These are phyloP conservation scores for Lactarius trivialis DNA, from an alignment of 768 basidiomycete genomes.

Conservation along the genomic window DNA sequence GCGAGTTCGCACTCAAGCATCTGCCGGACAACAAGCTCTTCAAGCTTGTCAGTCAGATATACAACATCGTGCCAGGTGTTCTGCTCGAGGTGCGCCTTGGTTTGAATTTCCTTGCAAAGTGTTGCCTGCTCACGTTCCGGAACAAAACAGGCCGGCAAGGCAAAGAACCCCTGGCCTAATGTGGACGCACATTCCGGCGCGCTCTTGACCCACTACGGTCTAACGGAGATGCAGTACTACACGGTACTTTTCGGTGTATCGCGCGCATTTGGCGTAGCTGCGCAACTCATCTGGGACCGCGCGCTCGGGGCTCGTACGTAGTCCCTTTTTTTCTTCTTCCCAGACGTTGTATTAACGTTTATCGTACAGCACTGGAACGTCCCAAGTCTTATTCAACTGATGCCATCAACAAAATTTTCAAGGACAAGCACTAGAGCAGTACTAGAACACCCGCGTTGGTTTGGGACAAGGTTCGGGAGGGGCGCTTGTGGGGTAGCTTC, in stretches of 20 bases:
- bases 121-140: neutral
- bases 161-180: conserved; percentile 94
- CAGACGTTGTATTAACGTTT: conserved; percentile 2
- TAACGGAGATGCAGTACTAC: conserved; percentile 92
- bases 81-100: conserved; percentile 61
- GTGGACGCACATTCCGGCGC: conserved; percentile 96
- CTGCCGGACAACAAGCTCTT: conserved; percentile 84
- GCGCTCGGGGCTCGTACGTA: conserved; percentile 83
- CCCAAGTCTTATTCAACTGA: conserved; percentile 87
- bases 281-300: conserved; percentile 90
- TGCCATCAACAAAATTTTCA: conserved; percentile 75
- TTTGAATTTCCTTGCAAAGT: neutral
- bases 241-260: conserved; percentile 96
- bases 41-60: conserved; percentile 88
- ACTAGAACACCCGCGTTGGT: neutral
- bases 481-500: conserved; percentile 4
- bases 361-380: conserved; percentile 63
- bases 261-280: conserved; percentile 85
- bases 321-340: neutral
- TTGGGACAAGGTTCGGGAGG: neutral
- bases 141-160: conserved; percentile 67
- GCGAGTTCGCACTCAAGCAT: conserved; percentile 83
- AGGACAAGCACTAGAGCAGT: conserved; percentile 41
- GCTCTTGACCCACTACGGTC: conserved; percentile 77
- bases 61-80: conserved; percentile 83